Base-by-base conservation (phyloP, 164 flowering plant genomes). In the Sextonia rubra region DNA sequence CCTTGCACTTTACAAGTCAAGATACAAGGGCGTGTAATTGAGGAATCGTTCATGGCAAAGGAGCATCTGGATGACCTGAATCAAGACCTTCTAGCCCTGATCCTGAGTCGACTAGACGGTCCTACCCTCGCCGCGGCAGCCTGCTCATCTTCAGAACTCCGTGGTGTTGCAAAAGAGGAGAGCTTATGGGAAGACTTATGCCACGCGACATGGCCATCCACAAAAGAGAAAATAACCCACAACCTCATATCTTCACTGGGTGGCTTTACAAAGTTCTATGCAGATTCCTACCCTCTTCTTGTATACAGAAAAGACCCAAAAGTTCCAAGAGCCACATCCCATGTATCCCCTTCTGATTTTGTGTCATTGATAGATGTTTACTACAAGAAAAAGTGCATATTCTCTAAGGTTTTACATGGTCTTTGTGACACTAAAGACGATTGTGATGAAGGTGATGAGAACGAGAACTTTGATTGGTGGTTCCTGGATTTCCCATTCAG, bases 201-300 rank as follows among this genome's bases (percentile, higher is more conserved):
- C 58, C 75, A 75, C 29, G 26, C 78, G 15, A 72, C 73, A 18
- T 82, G 84, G 84, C 82, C 84, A 18, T 79, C 82, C 23, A 79
- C 84, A 11, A 52, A 69, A 49, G 68, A 25, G 23, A 14, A 58
- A 17, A 69, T n/a, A 37, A 73, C 66, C 5, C 69, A 70, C 2
- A 17, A 14, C 25, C 47, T 82, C 6, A 49, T 79, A 14, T 61
- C 74, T 0, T 72, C 71, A 1, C 1, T 24, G 2, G 60, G 60
- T 47, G 69, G 77, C 44, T 76, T 74, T 66, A 11, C 29, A 61
- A 69, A 66, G 25, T 76, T 82, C 69, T 80, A 69, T 68, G 80
- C 78, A 9, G 73, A 76, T 44, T 75, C 83, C 22, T 79, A 55
- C 82, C 83, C 55, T 48, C 18, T 78, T 65, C 66, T 70, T 47